These are phyloP conservation scores for Spongispora temasekensis DNA, from an alignment of 1,284 basidiomycete species.

Conservation along the genomic window DNA sequence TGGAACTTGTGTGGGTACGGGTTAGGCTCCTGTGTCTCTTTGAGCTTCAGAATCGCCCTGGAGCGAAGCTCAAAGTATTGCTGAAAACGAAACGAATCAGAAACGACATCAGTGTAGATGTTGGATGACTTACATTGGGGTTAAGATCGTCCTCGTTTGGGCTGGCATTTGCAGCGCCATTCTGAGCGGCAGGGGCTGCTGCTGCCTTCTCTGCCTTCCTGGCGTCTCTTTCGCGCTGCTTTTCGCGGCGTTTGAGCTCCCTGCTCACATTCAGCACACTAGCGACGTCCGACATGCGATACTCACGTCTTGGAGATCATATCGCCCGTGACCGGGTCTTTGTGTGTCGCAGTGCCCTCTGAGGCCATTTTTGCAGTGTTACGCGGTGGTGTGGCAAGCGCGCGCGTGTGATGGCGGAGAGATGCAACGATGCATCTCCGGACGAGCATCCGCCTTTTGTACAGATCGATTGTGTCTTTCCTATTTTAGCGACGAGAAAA, in stretches of 20 bases:
- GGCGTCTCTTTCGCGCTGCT: conserved; percentile 84
- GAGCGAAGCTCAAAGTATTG: conserved; percentile 97
- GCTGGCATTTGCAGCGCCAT: conserved; percentile 44
- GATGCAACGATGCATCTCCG: conserved; percentile 25
- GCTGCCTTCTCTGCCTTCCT: conserved; percentile 81
- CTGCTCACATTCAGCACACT: conserved; percentile 46
- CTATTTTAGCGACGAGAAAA: conserved; percentile 29
- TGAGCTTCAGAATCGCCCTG: conserved; percentile 84
- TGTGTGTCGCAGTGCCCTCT: conserved; percentile 58
- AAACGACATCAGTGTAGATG: not conserved
- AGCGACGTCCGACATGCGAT: conserved; percentile 1
- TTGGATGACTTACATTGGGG: conserved; percentile 64
- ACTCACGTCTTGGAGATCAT: conserved; percentile 93
- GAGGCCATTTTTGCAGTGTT: conserved; percentile 49
- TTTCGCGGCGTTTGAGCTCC: conserved; percentile 89
- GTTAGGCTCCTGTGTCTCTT: conserved; percentile 84
- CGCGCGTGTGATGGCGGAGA: conserved; percentile 10
- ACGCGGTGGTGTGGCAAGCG: conserved; percentile 5
- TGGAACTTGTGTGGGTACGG: conserved; percentile 99
- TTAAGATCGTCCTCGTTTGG: conserved; percentile 76
- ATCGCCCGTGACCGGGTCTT: conserved; percentile 90
- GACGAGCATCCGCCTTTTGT: conserved; percentile 30
- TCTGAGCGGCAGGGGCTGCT: conserved; percentile 39
- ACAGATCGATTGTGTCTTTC: conserved; percentile 28
- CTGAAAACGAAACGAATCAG: conserved; percentile 42